Conservation (phyloP, 148 eudicot species). For the Dianthus caryophyllus region DNA sequence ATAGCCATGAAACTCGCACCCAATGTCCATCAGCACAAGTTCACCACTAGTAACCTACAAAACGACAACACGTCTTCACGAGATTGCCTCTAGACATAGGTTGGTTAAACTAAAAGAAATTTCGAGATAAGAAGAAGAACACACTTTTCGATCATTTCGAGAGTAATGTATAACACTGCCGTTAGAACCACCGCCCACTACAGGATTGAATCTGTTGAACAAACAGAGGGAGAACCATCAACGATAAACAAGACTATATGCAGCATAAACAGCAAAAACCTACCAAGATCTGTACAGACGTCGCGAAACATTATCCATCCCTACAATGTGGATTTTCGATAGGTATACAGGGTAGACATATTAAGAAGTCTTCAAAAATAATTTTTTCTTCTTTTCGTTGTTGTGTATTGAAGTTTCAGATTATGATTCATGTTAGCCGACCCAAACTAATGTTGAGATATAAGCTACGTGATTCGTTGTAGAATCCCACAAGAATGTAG, state of each 20-base stretch:
- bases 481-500: too few relatives aligned
- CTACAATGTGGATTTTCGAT: too few relatives aligned
- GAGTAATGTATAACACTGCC: slow-evolving; percentile 92
- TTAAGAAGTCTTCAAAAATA: too few relatives aligned
- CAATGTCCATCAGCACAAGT: slow-evolving; percentile 88
- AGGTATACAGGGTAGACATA: too few relatives aligned
- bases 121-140: slow-evolving; percentile 24
- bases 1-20: slow-evolving; percentile 92
- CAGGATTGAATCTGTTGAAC: slow-evolving; percentile 73
- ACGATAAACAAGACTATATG: not conserved
- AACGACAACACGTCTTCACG: slow-evolving; percentile 3
- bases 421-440: too few relatives aligned
- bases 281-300: not conserved
- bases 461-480: too few relatives aligned
- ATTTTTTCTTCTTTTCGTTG: too few relatives aligned
- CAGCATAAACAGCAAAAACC: not conserved
- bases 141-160: slow-evolving; percentile 82
- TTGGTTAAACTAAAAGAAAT: not conserved
- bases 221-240: slow-evolving; percentile 8
- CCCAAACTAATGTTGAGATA: too few relatives aligned
- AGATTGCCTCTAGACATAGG: not conserved
- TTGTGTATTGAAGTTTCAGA: too few relatives aligned
- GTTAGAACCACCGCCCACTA: slow-evolving; percentile 93
- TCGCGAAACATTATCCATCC: too few relatives aligned
- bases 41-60: slow-evolving; percentile 62